phyloP scores from a whole-genome alignment of 2,329 filamentous ascomycete species.

The Elsinoe perseae region DNA sequence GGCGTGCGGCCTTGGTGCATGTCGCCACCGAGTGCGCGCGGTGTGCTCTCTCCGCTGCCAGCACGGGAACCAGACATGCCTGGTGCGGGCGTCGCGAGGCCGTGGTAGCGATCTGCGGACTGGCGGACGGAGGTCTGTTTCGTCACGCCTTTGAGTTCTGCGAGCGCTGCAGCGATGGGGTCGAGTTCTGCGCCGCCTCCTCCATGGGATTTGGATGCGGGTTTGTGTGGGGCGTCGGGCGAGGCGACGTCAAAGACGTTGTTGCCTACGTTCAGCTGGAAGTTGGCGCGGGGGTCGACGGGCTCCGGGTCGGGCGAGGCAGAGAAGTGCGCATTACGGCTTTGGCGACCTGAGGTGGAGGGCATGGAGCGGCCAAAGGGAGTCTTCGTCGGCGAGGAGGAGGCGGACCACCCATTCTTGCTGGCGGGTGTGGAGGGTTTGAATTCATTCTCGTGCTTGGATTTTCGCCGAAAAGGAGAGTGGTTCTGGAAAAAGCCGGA shows the following conservation, averaged over 20 bases:
- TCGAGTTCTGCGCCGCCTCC: conserved; percentile 61
- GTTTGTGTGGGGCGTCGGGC: conserved; percentile 50
- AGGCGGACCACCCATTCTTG: conserved; percentile 47
- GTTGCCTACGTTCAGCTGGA: conserved; percentile 88
- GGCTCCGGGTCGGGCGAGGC: conserved; percentile 64
- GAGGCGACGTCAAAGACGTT: conserved; percentile 92
- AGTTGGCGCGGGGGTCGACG: conserved; percentile 83
- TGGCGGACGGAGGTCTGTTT: conserved; percentile 78
- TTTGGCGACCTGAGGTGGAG: conserved; percentile 20
- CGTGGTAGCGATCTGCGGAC: conserved; percentile 91
- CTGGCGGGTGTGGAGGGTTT: conserved; percentile 31
- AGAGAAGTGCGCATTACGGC: conserved; percentile 24
- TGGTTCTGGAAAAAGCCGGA: conserved; percentile 91
- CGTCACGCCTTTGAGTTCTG: conserved; percentile 78
- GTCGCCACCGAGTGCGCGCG: conserved; percentile 38
- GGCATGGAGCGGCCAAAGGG: conserved; percentile 10
- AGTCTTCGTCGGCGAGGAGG: conserved; percentile 16
- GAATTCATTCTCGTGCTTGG: conserved; percentile 66
- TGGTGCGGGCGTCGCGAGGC: conserved; percentile 72
- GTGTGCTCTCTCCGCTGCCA: conserved; percentile 33
- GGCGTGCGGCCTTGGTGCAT: conserved; percentile 62
- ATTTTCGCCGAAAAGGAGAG: conserved; percentile 81
- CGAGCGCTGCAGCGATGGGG: conserved; percentile 84
- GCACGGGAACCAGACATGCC: conserved; percentile 33
- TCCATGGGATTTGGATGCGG: conserved; percentile 25